Conservation (phyloP, 441 rosid genomes). For the Capsella rubella region DNA sequence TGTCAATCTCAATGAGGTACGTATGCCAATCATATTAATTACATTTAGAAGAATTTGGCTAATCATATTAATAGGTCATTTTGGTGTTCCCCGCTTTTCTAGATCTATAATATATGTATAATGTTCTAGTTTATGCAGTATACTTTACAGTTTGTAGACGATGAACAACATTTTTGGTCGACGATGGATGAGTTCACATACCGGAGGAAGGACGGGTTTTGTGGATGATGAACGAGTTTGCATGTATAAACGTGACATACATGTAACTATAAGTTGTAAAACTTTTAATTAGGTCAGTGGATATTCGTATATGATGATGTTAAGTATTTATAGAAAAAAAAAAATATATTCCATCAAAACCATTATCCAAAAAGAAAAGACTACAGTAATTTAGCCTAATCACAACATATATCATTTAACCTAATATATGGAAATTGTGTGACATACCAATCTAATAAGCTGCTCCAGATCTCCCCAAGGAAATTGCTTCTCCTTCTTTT, state of each 20-base stretch:
- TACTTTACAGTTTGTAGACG: not conserved
- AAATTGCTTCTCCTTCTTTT: not conserved
- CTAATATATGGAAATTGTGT: not conserved
- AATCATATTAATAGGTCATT: too few species aligned
- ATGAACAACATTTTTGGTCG: not conserved
- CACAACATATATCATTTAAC: not conserved
- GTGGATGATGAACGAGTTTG: not conserved
- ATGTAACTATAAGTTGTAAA: not conserved
- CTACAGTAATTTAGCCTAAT: not conserved
- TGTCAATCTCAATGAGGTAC: not conserved
- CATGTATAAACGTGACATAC: not conserved
- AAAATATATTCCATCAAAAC: not conserved
- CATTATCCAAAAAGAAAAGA: not conserved
- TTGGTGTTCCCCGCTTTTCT: not conserved
- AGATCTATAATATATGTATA: not conserved
- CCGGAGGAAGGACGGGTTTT: not conserved
- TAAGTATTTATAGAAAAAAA: not conserved
- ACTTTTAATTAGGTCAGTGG: not conserved
- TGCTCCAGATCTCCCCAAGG: not conserved
- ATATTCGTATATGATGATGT: constrained; percentile 5
- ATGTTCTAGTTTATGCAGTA: not conserved
- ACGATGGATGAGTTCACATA: not conserved
- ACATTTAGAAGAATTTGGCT: not conserved
- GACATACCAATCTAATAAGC: not conserved
- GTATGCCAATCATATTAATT: not conserved